Conservation (phyloP, 176 grass and related monocot species). For the Carex scoparia region DNA sequence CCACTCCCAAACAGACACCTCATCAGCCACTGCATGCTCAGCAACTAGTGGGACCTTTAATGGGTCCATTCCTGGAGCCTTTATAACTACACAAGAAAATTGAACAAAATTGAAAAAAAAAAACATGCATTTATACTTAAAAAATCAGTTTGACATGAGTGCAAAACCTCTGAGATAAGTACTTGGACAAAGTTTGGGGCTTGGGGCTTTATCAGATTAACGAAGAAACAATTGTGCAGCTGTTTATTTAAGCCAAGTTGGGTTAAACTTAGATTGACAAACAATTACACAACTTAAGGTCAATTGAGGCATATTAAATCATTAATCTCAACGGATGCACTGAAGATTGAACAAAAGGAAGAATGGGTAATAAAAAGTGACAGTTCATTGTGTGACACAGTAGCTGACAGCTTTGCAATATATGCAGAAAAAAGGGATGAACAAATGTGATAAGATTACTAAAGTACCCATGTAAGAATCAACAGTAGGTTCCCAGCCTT, state of each 20-base stretch:
- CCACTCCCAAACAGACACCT: slow-evolving; percentile 86
- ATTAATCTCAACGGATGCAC: neutral
- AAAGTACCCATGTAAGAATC: slow-evolving; percentile 50
- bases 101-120: neutral
- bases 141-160: neutral
- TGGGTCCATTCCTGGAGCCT: slow-evolving; percentile 62
- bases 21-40: slow-evolving; percentile 25
- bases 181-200: neutral
- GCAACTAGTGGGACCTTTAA: slow-evolving; percentile 48
- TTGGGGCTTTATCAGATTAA: neutral
- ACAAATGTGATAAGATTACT: no score
- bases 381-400: neutral
- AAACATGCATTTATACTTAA: neutral
- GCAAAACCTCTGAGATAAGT: neutral
- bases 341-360: neutral
- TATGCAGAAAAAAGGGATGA: neutral
- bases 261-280: neutral
- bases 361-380: neutral
- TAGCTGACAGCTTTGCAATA: neutral
- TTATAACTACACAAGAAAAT: slow-evolving; percentile 44
- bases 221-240: neutral
- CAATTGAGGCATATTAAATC: neutral
- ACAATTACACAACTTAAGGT: neutral
- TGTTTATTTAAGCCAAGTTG: neutral
- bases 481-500: slow-evolving; percentile 47